A percentile compares a stretch with the other conserved stretches of the same genome.
phyloP scores from a whole-genome alignment of 805 yeast genomes.

The Hanseniaspora clermontiae region DNA sequence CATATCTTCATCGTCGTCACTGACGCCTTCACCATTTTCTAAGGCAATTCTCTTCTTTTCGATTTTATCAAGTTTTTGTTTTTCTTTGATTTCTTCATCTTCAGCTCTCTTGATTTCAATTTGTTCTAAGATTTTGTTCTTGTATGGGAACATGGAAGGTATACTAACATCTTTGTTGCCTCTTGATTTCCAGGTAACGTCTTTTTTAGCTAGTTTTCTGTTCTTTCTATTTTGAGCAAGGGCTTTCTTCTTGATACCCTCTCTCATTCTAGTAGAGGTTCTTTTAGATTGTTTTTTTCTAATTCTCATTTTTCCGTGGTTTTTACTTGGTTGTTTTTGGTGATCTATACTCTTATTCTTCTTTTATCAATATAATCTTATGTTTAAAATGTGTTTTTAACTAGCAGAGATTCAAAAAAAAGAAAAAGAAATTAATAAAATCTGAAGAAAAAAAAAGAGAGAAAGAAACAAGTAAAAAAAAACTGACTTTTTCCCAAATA shows the following conservation, averaged over 20 bases:
- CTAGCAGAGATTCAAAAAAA: background rate
- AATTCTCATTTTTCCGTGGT: conserved; percentile 31
- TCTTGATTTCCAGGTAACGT: conserved; percentile 85
- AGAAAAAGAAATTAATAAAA: background rate
- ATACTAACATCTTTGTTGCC: conserved; percentile 83
- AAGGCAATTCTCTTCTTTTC: conserved; percentile 28
- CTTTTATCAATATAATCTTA: background rate
- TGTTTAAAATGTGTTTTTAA: too few species aligned
- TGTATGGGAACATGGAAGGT: conserved; percentile 89
- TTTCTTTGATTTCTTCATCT: conserved; percentile 43
- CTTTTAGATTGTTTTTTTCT: conserved; percentile 70
- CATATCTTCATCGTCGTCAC: conserved; percentile 23
- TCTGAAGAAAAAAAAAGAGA: background rate
- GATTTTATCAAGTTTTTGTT: conserved; percentile 38
- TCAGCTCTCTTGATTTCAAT: conserved; percentile 50
- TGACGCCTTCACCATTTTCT: conserved; percentile 30
- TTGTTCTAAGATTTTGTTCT: conserved; percentile 63
- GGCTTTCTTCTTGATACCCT: conserved; percentile 92
- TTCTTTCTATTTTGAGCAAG: conserved; percentile 83
- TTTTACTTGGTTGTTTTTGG: background rate
- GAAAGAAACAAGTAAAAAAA: background rate
- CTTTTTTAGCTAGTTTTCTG: conserved; percentile 70
- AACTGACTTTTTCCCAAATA: background rate
- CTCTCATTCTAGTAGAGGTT: conserved; percentile 82
- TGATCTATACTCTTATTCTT: background rate